Conservation (phyloP, 75 land plant species). For the Pinus tabuliformis region DNA sequence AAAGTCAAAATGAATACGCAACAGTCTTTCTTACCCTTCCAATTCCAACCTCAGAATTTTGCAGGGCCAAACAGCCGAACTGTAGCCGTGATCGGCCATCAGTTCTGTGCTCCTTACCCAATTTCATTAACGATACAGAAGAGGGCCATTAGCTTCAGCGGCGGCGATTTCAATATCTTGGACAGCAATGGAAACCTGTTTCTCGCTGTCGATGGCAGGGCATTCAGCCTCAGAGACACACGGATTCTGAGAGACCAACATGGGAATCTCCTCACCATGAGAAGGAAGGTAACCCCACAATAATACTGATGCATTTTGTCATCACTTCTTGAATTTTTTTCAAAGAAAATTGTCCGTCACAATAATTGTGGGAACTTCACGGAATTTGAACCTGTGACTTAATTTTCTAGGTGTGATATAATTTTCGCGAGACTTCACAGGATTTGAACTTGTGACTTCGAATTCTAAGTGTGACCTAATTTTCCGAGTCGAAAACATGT, state of each 20-base stretch:
- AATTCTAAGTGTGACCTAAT: too few species aligned
- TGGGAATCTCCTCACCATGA: conserved; percentile 9
- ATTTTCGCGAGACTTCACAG: neutral
- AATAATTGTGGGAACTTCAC: too few species aligned
- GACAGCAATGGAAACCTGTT: conserved; percentile 43
- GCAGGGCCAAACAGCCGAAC: too few species aligned
- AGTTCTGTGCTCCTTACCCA: conserved; percentile 30
- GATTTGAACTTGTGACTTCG: too few species aligned
- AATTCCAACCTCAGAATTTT: too few species aligned
- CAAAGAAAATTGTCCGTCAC: too few species aligned
- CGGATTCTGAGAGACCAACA: conserved; percentile 22
- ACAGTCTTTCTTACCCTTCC: too few species aligned
- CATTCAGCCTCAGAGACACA: neutral
- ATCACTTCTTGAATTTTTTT: neutral
- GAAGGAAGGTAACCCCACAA: conserved; percentile 1
- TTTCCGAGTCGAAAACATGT: too few species aligned
- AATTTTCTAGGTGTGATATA: neutral
- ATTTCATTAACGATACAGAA: conserved; percentile 33
- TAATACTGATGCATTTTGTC: neutral
- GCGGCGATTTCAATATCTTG: conserved; percentile 36
- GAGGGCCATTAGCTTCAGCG: conserved; percentile 35
- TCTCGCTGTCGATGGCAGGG: conserved; percentile 34
- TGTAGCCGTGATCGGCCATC: conserved; percentile 26
- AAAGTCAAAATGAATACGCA: too few species aligned
- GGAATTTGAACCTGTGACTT: too few species aligned